Evolutionary conservation across 805 yeast genomes (phyloP).

Genomic region (Lipomyces lipofer): DNA sequence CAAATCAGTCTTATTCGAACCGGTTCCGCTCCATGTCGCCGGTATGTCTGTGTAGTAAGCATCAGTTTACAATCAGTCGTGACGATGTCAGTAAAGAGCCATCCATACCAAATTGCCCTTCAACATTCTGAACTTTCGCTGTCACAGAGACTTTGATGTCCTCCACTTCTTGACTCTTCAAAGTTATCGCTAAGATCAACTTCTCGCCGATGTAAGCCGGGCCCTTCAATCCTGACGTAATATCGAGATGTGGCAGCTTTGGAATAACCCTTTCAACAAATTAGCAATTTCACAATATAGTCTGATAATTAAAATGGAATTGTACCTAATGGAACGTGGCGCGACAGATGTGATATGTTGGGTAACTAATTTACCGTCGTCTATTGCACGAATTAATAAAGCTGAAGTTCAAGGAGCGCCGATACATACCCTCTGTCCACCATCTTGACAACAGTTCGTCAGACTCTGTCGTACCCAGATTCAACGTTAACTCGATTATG

Average conservation of each 20-base stretch:
- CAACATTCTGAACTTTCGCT: slow-evolving; percentile 13
- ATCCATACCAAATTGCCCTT: slow-evolving; percentile 7
- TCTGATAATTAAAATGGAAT: neutral
- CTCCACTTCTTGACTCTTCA: slow-evolving; percentile 23
- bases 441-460: slow-evolving; percentile 14
- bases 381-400: neutral
- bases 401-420: neutral
- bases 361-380: slow-evolving; percentile 2
- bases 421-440: slow-evolving; percentile 12
- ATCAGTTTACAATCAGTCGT: neutral
- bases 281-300: slow-evolving; percentile 9
- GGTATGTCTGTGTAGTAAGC: too few species aligned
- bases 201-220: slow-evolving; percentile 26
- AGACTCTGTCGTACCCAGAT: neutral
- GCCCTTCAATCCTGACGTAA: slow-evolving; percentile 16
- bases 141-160: slow-evolving; percentile 11
- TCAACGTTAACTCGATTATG: slow-evolving; percentile 9
- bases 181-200: slow-evolving; percentile 9
- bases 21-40: neutral
- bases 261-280: slow-evolving; percentile 16
- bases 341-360: slow-evolving; percentile 7
- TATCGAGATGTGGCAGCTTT: slow-evolving; percentile 27
- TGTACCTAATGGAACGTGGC: slow-evolving; percentile 17
- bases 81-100: too few species aligned
- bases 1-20: too few species aligned